A percentile compares a stretch with the other conserved stretches of the same genome.
These are phyloP conservation scores for Blastocrithidia nonstop DNA, from an alignment of 208 protist species.

Conservation along the genomic window DNA sequence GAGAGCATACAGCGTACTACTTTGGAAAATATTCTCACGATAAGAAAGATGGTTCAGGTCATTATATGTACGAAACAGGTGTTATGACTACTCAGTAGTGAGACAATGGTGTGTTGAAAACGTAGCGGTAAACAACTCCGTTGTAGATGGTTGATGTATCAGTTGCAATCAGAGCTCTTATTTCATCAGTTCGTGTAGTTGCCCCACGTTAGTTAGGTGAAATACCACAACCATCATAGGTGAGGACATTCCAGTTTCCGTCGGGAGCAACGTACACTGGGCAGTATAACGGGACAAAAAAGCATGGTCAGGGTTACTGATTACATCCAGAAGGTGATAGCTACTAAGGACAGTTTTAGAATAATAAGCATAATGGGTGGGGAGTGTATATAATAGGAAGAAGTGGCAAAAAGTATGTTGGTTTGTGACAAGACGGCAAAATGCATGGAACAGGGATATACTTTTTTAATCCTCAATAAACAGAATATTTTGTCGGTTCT, in stretches of 20 bases:
- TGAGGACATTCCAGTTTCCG: conserved; percentile 77
- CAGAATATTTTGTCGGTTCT: conserved; percentile 73
- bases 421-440: conserved; percentile 68
- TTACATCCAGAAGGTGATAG: conserved; percentile 77
- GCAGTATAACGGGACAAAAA: conserved; percentile 77
- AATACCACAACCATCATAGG: conserved; percentile 28
- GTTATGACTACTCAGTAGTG: conserved; percentile 71
- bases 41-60: conserved; percentile 66
- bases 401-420: conserved; percentile 78
- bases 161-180: conserved; percentile 22
- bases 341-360: conserved; percentile 79
- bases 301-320: conserved; percentile 79
- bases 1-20: conserved; percentile 42
- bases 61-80: conserved; percentile 77
- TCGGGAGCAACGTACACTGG: conserved; percentile 78
- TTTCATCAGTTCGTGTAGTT: conserved; percentile 26
- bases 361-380: conserved; percentile 83
- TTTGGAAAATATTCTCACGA: conserved; percentile 58
- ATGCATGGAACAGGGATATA: conserved; percentile 84
- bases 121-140: conserved; percentile 45
- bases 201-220: conserved; percentile 51
- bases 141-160: conserved; percentile 36
- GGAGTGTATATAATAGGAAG: conserved; percentile 78
- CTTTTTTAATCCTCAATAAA: conserved; percentile 80
- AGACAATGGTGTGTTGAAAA: conserved; percentile 32